Conservation (phyloP, 257 asterid species). For the Eustoma russellianum region DNA sequence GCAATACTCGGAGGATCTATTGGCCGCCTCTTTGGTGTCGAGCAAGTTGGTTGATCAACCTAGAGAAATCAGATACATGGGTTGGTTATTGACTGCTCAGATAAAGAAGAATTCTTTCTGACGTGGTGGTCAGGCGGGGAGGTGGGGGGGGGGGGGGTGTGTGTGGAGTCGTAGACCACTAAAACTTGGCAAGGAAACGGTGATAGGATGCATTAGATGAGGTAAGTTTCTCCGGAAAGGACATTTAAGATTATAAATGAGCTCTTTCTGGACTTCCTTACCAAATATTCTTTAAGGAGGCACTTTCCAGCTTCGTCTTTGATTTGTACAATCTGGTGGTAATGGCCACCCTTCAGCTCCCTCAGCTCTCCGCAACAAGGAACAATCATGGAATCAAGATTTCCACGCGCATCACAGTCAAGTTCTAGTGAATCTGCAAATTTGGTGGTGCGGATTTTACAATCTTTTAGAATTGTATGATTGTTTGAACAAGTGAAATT, state of each 20-base stretch:
- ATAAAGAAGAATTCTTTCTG: no score
- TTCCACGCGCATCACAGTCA: slow-evolving; percentile 73
- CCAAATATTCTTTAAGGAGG: slow-evolving; percentile 75
- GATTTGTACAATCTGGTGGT: slow-evolving; percentile 69
- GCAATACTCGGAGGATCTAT: slow-evolving; percentile 58
- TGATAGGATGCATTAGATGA: no score
- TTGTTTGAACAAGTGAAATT: neutral
- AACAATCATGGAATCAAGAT: slow-evolving; percentile 68
- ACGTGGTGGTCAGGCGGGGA: no score
- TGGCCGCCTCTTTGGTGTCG: slow-evolving; percentile 64
- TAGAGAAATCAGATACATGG: slow-evolving; percentile 6
- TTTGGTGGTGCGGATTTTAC: neutral
- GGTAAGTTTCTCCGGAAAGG: no score
- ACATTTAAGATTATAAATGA: no score
- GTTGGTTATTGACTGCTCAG: no score
- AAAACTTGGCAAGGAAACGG: no score
- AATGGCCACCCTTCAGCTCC: slow-evolving; percentile 67
- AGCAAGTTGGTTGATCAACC: slow-evolving; percentile 92
- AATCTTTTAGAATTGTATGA: neutral
- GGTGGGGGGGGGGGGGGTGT: no score
- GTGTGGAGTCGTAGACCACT: no score
- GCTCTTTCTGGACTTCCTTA: slow-evolving; percentile 8
- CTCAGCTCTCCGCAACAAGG: slow-evolving; percentile 83
- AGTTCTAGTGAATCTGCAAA: slow-evolving; percentile 81
- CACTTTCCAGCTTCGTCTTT: slow-evolving; percentile 85